Evolutionary conservation across 1,284 basidiomycete genomes (phyloP).

Genomic region (Thelephora terrestris): DNA sequence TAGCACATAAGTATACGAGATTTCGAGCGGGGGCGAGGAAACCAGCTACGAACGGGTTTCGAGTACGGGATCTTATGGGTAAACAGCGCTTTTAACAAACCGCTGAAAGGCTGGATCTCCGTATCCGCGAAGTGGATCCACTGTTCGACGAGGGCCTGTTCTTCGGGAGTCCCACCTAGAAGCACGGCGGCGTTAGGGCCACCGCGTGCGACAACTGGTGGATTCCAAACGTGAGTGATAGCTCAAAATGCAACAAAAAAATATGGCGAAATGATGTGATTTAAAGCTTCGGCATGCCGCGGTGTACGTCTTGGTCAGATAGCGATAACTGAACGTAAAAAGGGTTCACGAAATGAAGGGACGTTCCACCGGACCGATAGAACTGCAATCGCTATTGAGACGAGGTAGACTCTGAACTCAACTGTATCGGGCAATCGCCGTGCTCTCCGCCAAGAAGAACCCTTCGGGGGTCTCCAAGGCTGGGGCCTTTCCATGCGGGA

Average conservation of each 20-base stretch:
- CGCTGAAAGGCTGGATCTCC: slow-evolving; percentile 32
- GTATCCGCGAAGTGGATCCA: slow-evolving; percentile 57
- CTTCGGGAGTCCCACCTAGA: slow-evolving; percentile 44
- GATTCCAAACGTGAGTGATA: background rate
- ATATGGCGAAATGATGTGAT: slow-evolving; percentile 6
- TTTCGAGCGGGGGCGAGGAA: slow-evolving; percentile 2
- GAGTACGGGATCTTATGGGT: slow-evolving; percentile 38
- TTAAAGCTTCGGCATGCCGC: slow-evolving; percentile 29
- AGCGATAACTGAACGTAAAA: slow-evolving; percentile 45
- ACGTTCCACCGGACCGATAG: slow-evolving; percentile 19
- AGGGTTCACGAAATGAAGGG: slow-evolving; percentile 25
- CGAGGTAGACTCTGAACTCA: slow-evolving; percentile 1
- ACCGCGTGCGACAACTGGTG: slow-evolving; percentile 26
- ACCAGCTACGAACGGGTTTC: slow-evolving; percentile 43
- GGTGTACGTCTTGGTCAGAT: slow-evolving; percentile 49
- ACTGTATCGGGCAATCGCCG: slow-evolving; percentile 74
- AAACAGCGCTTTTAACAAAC: slow-evolving; percentile 20
- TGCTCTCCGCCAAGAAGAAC: slow-evolving; percentile 70
- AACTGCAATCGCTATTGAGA: slow-evolving; percentile 53
- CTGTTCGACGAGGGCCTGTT: slow-evolving; percentile 55
- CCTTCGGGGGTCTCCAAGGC: slow-evolving; percentile 74
- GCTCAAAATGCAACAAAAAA: background rate
- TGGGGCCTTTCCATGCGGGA: slow-evolving; percentile 81
- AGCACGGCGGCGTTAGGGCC: slow-evolving; percentile 53
- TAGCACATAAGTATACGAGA: too few species aligned